Evolutionary conservation across 805 yeast genomes (phyloP).

Genomic region (Saccharomycopsis olivae): DNA sequence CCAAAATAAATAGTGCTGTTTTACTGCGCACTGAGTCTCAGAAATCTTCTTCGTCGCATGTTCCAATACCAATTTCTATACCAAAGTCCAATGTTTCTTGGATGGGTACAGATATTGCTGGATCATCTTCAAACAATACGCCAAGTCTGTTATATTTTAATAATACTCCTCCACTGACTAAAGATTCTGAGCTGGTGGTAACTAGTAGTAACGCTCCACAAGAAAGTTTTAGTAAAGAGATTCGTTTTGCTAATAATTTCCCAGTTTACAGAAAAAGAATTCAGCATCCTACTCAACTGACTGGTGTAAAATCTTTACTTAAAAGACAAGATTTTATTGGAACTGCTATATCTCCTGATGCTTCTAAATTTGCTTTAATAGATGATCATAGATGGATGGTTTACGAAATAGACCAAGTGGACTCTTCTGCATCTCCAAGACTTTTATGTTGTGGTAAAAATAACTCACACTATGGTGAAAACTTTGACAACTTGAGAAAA

Average conservation of each 20-base stretch:
- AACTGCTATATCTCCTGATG: constrained; percentile 53
- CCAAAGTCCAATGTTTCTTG: constrained; percentile 3
- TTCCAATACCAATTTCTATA: constrained; percentile 8
- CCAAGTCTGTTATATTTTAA: neutral
- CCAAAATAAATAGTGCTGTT: neutral
- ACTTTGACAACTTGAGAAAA: constrained; percentile 29
- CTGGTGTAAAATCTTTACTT: constrained; percentile 23
- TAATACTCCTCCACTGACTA: neutral
- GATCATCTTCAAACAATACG: neutral
- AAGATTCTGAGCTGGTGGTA: neutral
- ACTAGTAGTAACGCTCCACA: neutral
- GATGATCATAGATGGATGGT: constrained; percentile 68
- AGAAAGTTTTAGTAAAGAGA: constrained; percentile 35
- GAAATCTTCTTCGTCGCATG: neutral
- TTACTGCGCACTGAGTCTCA: constrained; percentile 1
- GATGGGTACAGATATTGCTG: too few species aligned
- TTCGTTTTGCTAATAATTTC: constrained; percentile 65
- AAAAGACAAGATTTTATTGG: constrained; percentile 27
- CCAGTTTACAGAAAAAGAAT: constrained; percentile 65
- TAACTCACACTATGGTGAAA: constrained; percentile 56
- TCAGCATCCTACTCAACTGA: constrained; percentile 40
- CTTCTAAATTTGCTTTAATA: constrained; percentile 54
- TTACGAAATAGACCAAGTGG: constrained; percentile 40
- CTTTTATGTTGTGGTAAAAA: constrained; percentile 58
- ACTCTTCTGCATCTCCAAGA: constrained; percentile 37